A percentile compares a stretch with the other conserved stretches of the same genome.
Evolutionary conservation across 2,329 filamentous ascomycete genomes (phyloP).

Genomic region (Cytospora schulzeri): DNA sequence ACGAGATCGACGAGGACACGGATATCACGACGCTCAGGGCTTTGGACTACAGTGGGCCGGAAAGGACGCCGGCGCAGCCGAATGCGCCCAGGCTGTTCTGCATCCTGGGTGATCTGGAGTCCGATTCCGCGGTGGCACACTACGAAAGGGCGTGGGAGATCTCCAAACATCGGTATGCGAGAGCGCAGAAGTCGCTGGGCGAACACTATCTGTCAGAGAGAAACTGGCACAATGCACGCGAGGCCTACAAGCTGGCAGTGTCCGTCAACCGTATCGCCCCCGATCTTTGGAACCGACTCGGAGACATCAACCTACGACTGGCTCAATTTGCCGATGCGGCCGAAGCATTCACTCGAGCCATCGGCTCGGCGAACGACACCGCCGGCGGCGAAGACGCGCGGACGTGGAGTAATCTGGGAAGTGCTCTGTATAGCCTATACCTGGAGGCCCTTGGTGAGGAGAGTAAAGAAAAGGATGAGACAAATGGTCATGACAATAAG

Average conservation of each 20-base stretch:
- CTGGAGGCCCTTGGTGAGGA: constrained; percentile 51
- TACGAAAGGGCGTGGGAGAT: constrained; percentile 89
- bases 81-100: constrained; percentile 89
- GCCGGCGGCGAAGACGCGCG: constrained; percentile 87
- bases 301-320: constrained; percentile 82
- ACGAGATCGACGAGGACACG: constrained; percentile 54
- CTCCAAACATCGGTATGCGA: constrained; percentile 76
- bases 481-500: constrained; percentile 24
- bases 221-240: constrained; percentile 69
- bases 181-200: constrained; percentile 85
- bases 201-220: constrained; percentile 71
- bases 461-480: constrained; percentile 35
- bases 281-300: constrained; percentile 85
- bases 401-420: constrained; percentile 93
- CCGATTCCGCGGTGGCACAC: constrained; percentile 61
- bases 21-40: constrained; percentile 61
- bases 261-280: constrained; percentile 79
- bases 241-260: constrained; percentile 78
- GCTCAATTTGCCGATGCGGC: constrained; percentile 77
- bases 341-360: constrained; percentile 79
- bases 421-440: constrained; percentile 73
- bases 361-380: constrained; percentile 60
- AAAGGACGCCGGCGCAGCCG: constrained; percentile 69
- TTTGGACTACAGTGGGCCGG: constrained; percentile 60
- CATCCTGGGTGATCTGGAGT: constrained; percentile 87